Evolutionary conservation across 768 basidiomycete genomes (phyloP), one percentile per base, ranked within the genome.

Genomic region (Suillus bovinus): DNA sequence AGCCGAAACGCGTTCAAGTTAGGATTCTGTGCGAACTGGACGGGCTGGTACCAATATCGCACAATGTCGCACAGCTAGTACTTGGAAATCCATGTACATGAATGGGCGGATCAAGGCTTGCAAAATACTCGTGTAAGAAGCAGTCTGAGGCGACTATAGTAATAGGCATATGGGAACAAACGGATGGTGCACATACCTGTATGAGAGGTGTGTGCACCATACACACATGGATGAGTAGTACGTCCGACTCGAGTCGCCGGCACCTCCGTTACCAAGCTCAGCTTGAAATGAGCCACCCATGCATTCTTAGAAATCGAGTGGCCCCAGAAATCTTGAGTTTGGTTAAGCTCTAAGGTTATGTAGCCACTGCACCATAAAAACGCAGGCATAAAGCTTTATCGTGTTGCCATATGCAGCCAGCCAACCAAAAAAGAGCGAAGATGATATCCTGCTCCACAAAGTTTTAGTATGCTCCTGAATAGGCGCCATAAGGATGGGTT

Each of bases 361-460:
- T 74, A 17, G 7, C 31, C 54, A 56, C 20, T 42, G 5, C 16
- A 3, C 36, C 31, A 31, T 34, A 55, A n/a, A 16, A 44, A 17
- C 6, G 38, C 3, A 29, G 41, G 20, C 41, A 67, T 81, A 81
- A 1, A 82, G 63, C 39, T 70, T 68, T 20, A 73, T 74, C 0
- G 76, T 78, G 64, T 84, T 84, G 47, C 82, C 74, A 66, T 81
- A 80, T 14, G 72, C 69, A 0, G 83, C 82, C 1, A 86, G 74
- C 24, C 77, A 75, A 20, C 79, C 70, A 63, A 76, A 77, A 63
- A 84, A 67, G 60, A 83, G 76, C 13, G 61, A 67, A 84, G 83
- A 46, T 46, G 44, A 46, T 22, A 44, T 13, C 22, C 11, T 42
- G 42, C 42, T 20, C 5, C 42, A 42, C 9, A 7, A 3, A 39